Evolutionary conservation across 768 basidiomycete genomes (phyloP), one percentile per base, ranked within the genome.

Genomic region (Psilocybe subaeruginosa): DNA sequence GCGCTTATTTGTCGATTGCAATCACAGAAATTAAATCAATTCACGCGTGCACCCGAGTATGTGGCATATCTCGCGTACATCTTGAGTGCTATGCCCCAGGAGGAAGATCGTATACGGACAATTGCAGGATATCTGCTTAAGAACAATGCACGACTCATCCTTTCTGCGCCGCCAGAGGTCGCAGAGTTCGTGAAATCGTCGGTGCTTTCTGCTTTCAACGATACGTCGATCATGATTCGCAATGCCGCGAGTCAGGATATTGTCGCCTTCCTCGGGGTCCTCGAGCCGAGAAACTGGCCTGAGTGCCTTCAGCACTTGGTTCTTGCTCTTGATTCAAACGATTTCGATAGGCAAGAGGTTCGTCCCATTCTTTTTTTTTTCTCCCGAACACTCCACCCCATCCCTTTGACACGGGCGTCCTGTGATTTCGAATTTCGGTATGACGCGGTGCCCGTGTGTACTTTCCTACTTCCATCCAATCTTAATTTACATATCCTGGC

Each of bases 61-160:
- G 89, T 95, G 62, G 95, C 91, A 59, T 99, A 99, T 84, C 88
- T 99, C 64, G 92, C 92, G 19, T 93, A 96, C 74, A 95, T 98
- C 78, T 87, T 99, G 64, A 88, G 90, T 60, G 81, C 83, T 48
- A 78, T 92, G 80, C 82, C 89, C 1, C 81, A 85, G 62, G 95
- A 98, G 77, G 91, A 95, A 71, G 95, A 94, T 72, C 90, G 92
- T 53, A 94, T 97, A 73, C 88, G 97, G 55, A 92, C 93, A 61
- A 96, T 98, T 78, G 96, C 97, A 27, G 97, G 97, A 46, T 93
- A 98, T 69, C 82, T 98, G 23, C 87, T 99, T 76, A 99, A 99
- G 87, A 99, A 99, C 76, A 95, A 95, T 69, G 85, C 93, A 47
- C 84, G 88, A 60, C 83, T 91, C 65, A 88, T 95, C 72, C 80